Evolutionary conservation across 306 rosid genomes (phyloP).

Genomic region (Calophaca sinica): DNA sequence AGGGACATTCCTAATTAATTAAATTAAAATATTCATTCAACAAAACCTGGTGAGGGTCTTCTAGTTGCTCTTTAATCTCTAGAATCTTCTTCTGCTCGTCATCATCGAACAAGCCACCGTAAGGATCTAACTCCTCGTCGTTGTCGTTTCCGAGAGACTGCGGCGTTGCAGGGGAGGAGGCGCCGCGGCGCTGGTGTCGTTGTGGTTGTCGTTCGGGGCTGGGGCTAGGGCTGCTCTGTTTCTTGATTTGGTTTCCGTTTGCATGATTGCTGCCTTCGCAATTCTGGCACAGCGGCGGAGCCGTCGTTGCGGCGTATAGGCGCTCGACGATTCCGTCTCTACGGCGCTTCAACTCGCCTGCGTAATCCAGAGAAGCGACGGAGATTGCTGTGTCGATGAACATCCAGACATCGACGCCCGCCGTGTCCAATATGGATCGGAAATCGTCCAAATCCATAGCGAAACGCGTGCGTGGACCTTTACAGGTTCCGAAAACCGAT

Average conservation of each 20-base stretch:
- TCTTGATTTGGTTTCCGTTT: conserved; percentile 45
- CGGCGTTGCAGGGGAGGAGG: conserved; percentile 73
- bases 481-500: background rate
- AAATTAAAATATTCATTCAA: background rate
- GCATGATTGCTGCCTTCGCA: conserved; percentile 49
- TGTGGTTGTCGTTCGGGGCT: conserved; percentile 40
- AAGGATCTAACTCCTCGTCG: conserved; percentile 62
- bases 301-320: conserved; percentile 61
- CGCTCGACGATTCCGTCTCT: conserved; percentile 83
- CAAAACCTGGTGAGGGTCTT: conserved; percentile 77
- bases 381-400: conserved; percentile 86
- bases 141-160: conserved; percentile 59
- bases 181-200: conserved; percentile 28
- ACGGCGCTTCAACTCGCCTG: conserved; percentile 67
- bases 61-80: conserved; percentile 85
- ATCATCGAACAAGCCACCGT: conserved; percentile 77
- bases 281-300: conserved; percentile 52
- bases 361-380: conserved; percentile 75
- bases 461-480: conserved; percentile 13
- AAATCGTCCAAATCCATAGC: conserved; percentile 89
- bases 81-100: conserved; percentile 86
- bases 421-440: conserved; percentile 70
- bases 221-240: conserved; percentile 43
- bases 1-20: background rate
- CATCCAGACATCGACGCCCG: conserved; percentile 87